These are phyloP conservation scores for Fusarium denticulatum DNA, from an alignment of 2,329 filamentous ascomycete genomes.

Conservation along the genomic window DNA sequence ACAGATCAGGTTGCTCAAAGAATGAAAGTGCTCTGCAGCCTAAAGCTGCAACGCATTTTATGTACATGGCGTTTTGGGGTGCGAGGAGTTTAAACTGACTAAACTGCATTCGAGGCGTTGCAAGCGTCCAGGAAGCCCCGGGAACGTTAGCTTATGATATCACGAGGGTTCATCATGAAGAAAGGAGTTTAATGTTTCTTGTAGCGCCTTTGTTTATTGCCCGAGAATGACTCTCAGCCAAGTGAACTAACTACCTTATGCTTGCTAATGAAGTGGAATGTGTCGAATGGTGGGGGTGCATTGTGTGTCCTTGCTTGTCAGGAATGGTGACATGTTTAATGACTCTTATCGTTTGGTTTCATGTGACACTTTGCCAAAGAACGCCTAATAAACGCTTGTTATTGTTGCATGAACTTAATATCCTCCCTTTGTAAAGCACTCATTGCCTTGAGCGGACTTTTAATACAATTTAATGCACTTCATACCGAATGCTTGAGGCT, in stretches of 20 bases:
- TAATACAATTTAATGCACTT: not conserved
- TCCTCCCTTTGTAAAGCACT: not conserved
- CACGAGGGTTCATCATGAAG: slow-evolving; percentile 37
- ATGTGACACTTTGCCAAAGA: not conserved
- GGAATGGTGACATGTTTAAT: slow-evolving; percentile 18
- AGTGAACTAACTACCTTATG: not conserved
- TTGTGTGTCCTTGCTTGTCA: not conserved
- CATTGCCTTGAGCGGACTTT: not conserved
- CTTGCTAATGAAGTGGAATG: not conserved
- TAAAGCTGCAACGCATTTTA: slow-evolving; percentile 16
- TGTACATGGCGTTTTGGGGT: slow-evolving; percentile 47
- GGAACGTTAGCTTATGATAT: slow-evolving; percentile 40
- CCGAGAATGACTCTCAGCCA: not conserved
- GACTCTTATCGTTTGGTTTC: not conserved
- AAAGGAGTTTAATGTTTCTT: slow-evolving; percentile 41
- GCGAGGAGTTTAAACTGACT: slow-evolving; percentile 44
- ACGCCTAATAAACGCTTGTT: not conserved
- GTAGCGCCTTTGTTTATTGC: slow-evolving; percentile 2
- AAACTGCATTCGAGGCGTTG: slow-evolving; percentile 47
- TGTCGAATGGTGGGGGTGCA: not conserved
- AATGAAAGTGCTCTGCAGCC: slow-evolving; percentile 4
- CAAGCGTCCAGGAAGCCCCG: slow-evolving; percentile 32
- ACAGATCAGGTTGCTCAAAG: slow-evolving; percentile 26
- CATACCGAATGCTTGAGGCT: not conserved
- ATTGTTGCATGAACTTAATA: not conserved